phyloP scores from a whole-genome alignment of 2,329 filamentous ascomycete species.

The Beauveria pseudobassiana region DNA sequence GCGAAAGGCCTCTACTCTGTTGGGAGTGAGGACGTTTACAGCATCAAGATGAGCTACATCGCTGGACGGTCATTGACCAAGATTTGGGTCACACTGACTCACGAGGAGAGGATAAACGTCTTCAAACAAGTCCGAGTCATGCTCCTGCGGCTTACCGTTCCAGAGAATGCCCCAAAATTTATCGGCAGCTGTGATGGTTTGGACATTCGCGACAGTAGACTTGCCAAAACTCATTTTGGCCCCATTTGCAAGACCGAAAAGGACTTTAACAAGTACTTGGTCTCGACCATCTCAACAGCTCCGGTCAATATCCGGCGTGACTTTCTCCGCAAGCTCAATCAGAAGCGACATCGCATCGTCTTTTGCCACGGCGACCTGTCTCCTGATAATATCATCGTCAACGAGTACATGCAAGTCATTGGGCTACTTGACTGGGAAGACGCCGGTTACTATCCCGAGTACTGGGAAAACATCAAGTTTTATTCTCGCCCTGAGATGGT shows the following conservation, averaged over 20 bases:
- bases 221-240: slow-evolving; percentile 6
- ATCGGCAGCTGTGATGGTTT: slow-evolving; percentile 12
- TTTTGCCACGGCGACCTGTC: slow-evolving; percentile 44
- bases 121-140: slow-evolving; percentile 5
- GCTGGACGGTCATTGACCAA: slow-evolving; percentile 1
- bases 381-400: slow-evolving; percentile 32
- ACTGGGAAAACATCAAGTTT: slow-evolving; percentile 25
- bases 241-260: slow-evolving; percentile 11
- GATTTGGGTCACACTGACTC: background rate
- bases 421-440: slow-evolving; percentile 39
- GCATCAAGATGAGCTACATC: slow-evolving; percentile 10
- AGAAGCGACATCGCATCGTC: slow-evolving; percentile 19
- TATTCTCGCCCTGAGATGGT: slow-evolving; percentile 11
- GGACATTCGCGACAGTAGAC: slow-evolving; percentile 14
- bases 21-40: background rate
- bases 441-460: slow-evolving; percentile 35
- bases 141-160: background rate
- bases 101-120: slow-evolving; percentile 5
- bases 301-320: slow-evolving; percentile 11
- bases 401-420: slow-evolving; percentile 24
- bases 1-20: background rate
- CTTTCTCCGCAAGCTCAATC: slow-evolving; percentile 11
- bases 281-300: background rate
- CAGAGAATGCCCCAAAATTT: background rate
- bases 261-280: slow-evolving; percentile 15